phyloP scores from a whole-genome alignment of 1,284 basidiomycete species.

The Athelia sp. region DNA sequence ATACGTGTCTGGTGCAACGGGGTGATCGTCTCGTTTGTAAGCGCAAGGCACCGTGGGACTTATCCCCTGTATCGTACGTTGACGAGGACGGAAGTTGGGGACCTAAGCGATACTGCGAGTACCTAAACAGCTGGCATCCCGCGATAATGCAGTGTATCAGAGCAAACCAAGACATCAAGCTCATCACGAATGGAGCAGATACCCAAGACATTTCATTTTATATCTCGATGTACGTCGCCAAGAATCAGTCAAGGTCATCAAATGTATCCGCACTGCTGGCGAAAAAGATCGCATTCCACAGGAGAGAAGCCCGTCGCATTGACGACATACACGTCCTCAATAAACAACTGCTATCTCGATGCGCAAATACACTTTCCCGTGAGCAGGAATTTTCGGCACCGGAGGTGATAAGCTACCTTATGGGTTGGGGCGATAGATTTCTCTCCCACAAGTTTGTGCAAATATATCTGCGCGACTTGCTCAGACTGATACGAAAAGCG shows the following conservation, averaged over 20 bases:
- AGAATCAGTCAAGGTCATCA: constrained; percentile 18
- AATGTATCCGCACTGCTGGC: constrained; percentile 29
- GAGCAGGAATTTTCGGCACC: constrained; percentile 27
- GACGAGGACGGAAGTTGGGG: constrained; percentile 21
- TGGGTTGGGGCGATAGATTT: constrained; percentile 29
- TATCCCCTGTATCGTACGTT: constrained; percentile 16
- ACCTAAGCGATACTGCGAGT: constrained; percentile 13
- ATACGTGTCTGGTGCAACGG: background rate
- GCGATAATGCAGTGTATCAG: constrained; percentile 2
- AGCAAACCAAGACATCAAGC: constrained; percentile 25
- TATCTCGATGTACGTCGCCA: constrained; percentile 20
- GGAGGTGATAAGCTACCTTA: constrained; percentile 25
- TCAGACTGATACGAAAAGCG: too few species aligned
- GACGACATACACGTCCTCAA: constrained; percentile 13
- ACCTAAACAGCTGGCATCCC: constrained; percentile 21
- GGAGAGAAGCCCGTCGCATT: constrained; percentile 6
- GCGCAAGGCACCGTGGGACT: constrained; percentile 26
- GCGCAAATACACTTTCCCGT: constrained; percentile 19
- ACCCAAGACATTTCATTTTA: constrained; percentile 21
- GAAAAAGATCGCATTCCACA: constrained; percentile 20
- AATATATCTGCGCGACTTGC: too few species aligned
- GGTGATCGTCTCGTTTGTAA: constrained; percentile 22
- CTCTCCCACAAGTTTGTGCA: constrained; percentile 24
- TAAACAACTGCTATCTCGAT: constrained; percentile 17
- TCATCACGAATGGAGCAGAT: constrained; percentile 21